Conservation (phyloP, 352 stramenopile genomes). For the Aphanomyces invadans region DNA sequence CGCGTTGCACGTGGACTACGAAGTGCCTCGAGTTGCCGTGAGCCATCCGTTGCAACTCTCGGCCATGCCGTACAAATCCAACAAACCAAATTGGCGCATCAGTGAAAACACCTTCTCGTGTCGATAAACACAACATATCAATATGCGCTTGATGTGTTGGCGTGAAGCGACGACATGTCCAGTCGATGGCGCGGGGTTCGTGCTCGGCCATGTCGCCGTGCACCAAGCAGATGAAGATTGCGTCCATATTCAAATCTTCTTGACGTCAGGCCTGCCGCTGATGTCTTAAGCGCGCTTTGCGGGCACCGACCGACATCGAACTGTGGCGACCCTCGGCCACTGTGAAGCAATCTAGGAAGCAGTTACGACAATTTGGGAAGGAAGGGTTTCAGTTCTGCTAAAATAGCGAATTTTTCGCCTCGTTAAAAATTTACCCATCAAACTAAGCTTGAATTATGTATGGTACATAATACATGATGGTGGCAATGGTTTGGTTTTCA, state of each 20-base stretch:
- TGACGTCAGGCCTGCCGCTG: too few relatives aligned
- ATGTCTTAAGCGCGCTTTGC: too few relatives aligned
- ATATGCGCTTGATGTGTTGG: background rate
- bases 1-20: background rate
- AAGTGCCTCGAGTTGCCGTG: slow-evolving; percentile 13
- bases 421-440: background rate
- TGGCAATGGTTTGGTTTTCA: too few relatives aligned
- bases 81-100: slow-evolving; percentile 23
- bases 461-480: background rate
- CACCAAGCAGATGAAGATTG: background rate
- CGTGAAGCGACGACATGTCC: background rate
- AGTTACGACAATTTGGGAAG: too few relatives aligned
- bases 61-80: slow-evolving; percentile 7
- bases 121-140: slow-evolving; percentile 5
- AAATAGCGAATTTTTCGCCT: background rate
- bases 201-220: too few relatives aligned
- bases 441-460: background rate
- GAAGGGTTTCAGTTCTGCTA: background rate
- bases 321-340: too few relatives aligned
- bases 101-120: slow-evolving; percentile 20
- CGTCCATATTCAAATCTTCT: background rate
- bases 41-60: slow-evolving; percentile 6
- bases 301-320: too few relatives aligned
- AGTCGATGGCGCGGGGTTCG: too few relatives aligned
- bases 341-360: too few relatives aligned